Evolutionary conservation across 768 basidiomycete genomes (phyloP).

Genomic region (Phylloporus sp.): DNA sequence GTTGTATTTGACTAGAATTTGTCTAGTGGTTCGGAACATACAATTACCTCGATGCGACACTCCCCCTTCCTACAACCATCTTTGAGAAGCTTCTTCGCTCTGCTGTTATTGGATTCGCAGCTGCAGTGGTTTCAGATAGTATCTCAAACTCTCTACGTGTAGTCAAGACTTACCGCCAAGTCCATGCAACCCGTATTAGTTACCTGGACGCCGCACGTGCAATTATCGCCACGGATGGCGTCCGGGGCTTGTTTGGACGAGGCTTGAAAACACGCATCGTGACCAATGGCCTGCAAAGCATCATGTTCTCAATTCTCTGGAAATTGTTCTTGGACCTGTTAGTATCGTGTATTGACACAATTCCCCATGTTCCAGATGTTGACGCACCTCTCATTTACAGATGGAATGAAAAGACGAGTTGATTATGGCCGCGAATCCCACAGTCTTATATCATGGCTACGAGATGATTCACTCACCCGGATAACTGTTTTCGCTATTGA

Average conservation of each 20-base stretch:
- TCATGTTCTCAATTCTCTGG: constrained; percentile 93
- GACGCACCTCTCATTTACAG: constrained; percentile 12
- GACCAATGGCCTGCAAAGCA: constrained; percentile 86
- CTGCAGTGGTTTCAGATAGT: constrained; percentile 82
- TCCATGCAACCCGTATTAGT: constrained; percentile 74
- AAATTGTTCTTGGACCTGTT: constrained; percentile 85
- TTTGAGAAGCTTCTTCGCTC: constrained; percentile 66
- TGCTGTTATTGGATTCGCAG: constrained; percentile 88
- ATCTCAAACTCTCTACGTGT: constrained; percentile 87
- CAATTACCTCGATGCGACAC: constrained; percentile 65
- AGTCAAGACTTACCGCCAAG: constrained; percentile 94
- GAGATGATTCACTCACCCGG: neutral
- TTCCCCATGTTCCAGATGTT: neutral
- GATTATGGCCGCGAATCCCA: too few relatives aligned
- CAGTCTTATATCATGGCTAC: too few relatives aligned
- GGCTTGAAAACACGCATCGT: constrained; percentile 87
- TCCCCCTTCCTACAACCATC: constrained; percentile 54
- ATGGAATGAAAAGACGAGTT: constrained; percentile 34
- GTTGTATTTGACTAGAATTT: constrained; percentile 3
- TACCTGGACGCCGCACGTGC: constrained; percentile 75
- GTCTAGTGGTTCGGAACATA: constrained; percentile 79
- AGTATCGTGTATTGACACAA: constrained; percentile 28
- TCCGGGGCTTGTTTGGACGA: constrained; percentile 79
- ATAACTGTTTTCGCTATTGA: neutral
- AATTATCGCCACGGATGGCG: constrained; percentile 73